A percentile compares a stretch with the other conserved stretches of the same genome.
Evolutionary conservation across 768 basidiomycete species (phyloP).

Genomic region (Glaciozyma antarctica): DNA sequence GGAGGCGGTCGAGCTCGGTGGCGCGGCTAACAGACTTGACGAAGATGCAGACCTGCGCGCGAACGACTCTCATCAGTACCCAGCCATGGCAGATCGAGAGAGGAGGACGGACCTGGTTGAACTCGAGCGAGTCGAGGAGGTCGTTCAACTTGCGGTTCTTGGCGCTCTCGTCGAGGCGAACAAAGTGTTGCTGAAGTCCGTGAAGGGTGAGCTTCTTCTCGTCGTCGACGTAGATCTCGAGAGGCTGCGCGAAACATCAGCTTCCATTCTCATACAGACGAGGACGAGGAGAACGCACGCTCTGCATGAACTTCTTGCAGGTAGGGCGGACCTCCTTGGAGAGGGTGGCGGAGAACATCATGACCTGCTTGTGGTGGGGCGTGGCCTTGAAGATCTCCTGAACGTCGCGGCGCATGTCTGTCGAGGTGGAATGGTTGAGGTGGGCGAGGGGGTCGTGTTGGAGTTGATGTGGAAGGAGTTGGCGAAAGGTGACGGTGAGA

Average conservation of each 20-base stretch:
- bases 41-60: conserved; percentile 84
- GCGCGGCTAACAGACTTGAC: conserved; percentile 97
- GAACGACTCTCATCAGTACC: not conserved
- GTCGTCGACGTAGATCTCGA: conserved; percentile 99
- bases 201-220: conserved; percentile 97
- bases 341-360: conserved; percentile 99
- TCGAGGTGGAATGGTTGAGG: not conserved
- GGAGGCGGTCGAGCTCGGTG: conserved; percentile 86
- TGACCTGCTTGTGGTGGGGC: conserved; percentile 99
- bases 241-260: conserved; percentile 53
- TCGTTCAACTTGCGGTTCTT: conserved; percentile 98
- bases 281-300: conserved; percentile 51
- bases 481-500: not conserved
- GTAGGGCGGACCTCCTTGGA: conserved; percentile 93
- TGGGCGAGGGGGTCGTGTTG: not conserved
- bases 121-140: conserved; percentile 86
- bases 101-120: conserved; percentile 68
- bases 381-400: conserved; percentile 99
- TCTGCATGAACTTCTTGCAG: conserved; percentile 99
- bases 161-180: conserved; percentile 84
- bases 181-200: conserved; percentile 96
- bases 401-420: conserved; percentile 99
- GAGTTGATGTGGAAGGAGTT: not conserved
- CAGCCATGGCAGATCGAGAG: not conserved
- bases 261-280: not conserved